Evolutionary conservation across 495 filamentous ascomycete genomes (phyloP).

Genomic region (Hypoxylon fragiforme): DNA sequence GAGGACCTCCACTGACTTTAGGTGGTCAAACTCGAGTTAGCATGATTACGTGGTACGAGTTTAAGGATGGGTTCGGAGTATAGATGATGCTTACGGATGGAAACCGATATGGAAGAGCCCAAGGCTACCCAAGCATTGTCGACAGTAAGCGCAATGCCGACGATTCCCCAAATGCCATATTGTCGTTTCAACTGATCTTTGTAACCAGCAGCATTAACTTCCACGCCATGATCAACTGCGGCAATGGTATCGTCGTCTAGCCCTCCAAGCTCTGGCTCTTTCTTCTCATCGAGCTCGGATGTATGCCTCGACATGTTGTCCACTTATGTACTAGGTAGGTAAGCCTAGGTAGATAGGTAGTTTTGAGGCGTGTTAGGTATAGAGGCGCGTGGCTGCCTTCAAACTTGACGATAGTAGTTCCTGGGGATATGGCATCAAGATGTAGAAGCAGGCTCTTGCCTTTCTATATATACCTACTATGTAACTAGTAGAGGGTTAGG

Average conservation of each 20-base stretch:
- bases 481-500: too few species aligned
- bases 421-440: too few species aligned
- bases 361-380: neutral
- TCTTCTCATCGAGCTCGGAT: slow-evolving; percentile 40
- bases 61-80: neutral
- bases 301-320: slow-evolving; percentile 29
- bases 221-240: slow-evolving; percentile 41
- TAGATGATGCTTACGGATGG: slow-evolving; percentile 48
- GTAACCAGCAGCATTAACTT: slow-evolving; percentile 61
- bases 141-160: slow-evolving; percentile 55
- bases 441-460: too few species aligned
- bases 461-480: too few species aligned
- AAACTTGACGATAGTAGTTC: too few species aligned
- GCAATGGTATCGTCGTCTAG: slow-evolving; percentile 38
- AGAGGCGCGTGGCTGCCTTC: too few species aligned
- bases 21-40: slow-evolving; percentile 4
- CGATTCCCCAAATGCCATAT: slow-evolving; percentile 56
- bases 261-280: slow-evolving; percentile 27
- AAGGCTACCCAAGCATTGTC: slow-evolving; percentile 61
- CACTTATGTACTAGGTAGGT: too few species aligned
- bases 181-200: slow-evolving; percentile 59
- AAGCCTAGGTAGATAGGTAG: neutral
- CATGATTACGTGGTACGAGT: neutral
- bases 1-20: slow-evolving; percentile 59
- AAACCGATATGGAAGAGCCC: slow-evolving; percentile 56